Conservation (phyloP, 225 moss, liverwort and hornwort genomes). For the Neckera pumila region DNA sequence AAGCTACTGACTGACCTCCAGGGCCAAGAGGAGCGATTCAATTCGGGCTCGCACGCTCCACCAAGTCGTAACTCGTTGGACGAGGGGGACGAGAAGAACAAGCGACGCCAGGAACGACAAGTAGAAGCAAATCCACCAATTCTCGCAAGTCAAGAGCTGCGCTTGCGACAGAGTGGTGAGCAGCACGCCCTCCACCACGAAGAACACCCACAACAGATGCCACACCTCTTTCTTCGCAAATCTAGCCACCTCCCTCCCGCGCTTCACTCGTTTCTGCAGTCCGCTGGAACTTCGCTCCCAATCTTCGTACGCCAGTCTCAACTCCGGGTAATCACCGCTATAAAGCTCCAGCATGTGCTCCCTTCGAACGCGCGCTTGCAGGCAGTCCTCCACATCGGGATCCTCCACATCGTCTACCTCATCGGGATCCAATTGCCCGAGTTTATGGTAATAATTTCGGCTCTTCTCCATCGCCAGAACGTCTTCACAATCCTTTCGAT, state of each 20-base stretch:
- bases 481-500: background rate
- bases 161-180: conserved; percentile 16
- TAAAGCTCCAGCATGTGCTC: conserved; percentile 43
- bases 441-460: background rate
- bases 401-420: conserved; percentile 15
- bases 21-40: conserved; percentile 3
- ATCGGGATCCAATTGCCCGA: background rate
- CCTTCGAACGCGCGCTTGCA: conserved; percentile 3
- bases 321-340: conserved; percentile 16
- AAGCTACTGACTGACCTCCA: conserved; percentile 1
- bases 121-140: conserved; percentile 5
- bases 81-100: conserved; percentile 9
- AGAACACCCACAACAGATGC: conserved; percentile 3
- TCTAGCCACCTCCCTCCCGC: conserved; percentile 1
- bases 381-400: conserved; percentile 7
- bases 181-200: conserved; percentile 26
- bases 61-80: conserved; percentile 1
- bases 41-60: conserved; percentile 10
- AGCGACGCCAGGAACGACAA: conserved; percentile 16
- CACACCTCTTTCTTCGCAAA: conserved; percentile 2
- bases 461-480: conserved; percentile 3
- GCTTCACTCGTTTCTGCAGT: conserved; percentile 8
- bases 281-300: conserved; percentile 8
- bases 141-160: conserved; percentile 21
- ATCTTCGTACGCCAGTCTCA: conserved; percentile 20